Base-by-base conservation (phyloP, 2,329 filamentous ascomycete genomes). In the Tolypocladium cylindrosporum region DNA sequence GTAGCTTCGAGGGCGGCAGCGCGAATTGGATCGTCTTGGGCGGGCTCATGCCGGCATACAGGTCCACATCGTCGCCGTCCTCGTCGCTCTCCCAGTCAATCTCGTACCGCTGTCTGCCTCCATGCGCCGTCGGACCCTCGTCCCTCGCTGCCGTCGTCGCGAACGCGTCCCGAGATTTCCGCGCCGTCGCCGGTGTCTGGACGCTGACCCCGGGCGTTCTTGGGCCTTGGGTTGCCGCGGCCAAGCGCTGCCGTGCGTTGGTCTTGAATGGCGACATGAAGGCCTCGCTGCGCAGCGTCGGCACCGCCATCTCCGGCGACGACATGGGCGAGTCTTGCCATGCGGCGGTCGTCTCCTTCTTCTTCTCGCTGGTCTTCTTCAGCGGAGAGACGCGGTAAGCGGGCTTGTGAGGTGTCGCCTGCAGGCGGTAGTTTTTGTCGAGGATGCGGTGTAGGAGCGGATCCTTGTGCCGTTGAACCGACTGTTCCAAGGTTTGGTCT, bases 21-120 rank as follows among this genome's bases (percentile, higher is more conserved):
- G 88, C 87, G 71, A 95, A 95, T 67, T 92, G 89, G 60, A 95
- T 92, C 13, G 90, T 94, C 78, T 97, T 97, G 0, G 94, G 94
- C 36, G 94, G 94, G 67, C 90, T 96, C 73, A 91, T 87, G 7
- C 87, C 90, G 8, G 81, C 82, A 59, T 88, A 86, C 7, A 83
- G 68, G 48, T 79, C 83, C 31, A 79, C 79, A 43, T 83, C 83
- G 54, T 86, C 83, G 11, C 85, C 83, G 36, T 88, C 87, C 58
- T 85, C 86, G 61, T 91, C 87, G 65, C 86, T 89, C 56, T 92
- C 87, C 87, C 91, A 94, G 21, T 78, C 79, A 58, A 86, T 83
- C 67, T 87, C 84, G 56, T 83, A 80, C 59, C 69, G 74, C 36
- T 71, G 69, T 58, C 67, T 67, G 21, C 64, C 19, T 14, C 48